phyloP scores from a whole-genome alignment of 805 yeast species.

The Saccharomyces cerevisiae region DNA sequence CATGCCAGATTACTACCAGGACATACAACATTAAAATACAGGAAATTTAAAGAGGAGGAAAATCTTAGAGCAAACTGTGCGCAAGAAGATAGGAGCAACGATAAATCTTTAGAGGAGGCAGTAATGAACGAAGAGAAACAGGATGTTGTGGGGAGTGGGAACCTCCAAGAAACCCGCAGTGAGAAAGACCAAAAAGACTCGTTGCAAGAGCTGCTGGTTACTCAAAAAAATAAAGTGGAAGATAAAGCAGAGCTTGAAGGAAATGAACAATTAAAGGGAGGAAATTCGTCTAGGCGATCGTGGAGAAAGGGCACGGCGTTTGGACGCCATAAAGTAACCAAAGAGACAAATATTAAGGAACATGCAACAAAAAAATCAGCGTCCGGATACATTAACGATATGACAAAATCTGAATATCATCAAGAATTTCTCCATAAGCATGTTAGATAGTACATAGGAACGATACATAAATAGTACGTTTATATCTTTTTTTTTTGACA shows the following conservation, averaged over 20 bases:
- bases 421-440: slow-evolving; percentile 35
- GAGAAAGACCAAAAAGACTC: slow-evolving; percentile 37
- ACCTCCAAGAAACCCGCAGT: slow-evolving; percentile 20
- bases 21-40: slow-evolving; percentile 43
- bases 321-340: slow-evolving; percentile 14
- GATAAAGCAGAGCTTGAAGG: slow-evolving; percentile 22
- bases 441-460: slow-evolving; percentile 21
- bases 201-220: slow-evolving; percentile 33
- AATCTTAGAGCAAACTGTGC: not conserved
- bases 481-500: not conserved
- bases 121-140: slow-evolving; percentile 31
- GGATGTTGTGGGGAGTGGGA: slow-evolving; percentile 21
- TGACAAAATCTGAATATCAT: slow-evolving; percentile 36
- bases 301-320: slow-evolving; percentile 23
- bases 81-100: slow-evolving; percentile 25
- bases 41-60: slow-evolving; percentile 16
- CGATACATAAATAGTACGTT: not conserved
- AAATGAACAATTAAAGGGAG: slow-evolving; percentile 16
- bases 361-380: not conserved
- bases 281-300: slow-evolving; percentile 11
- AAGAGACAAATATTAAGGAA: slow-evolving; percentile 22
- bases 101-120: slow-evolving; percentile 34
- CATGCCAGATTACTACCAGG: slow-evolving; percentile 50
- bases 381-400: slow-evolving; percentile 28
- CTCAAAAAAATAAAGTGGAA: slow-evolving; percentile 31